phyloP scores from a whole-genome alignment of 2,329 filamentous ascomycete species.

The Paracoccidioides brasiliensis region DNA sequence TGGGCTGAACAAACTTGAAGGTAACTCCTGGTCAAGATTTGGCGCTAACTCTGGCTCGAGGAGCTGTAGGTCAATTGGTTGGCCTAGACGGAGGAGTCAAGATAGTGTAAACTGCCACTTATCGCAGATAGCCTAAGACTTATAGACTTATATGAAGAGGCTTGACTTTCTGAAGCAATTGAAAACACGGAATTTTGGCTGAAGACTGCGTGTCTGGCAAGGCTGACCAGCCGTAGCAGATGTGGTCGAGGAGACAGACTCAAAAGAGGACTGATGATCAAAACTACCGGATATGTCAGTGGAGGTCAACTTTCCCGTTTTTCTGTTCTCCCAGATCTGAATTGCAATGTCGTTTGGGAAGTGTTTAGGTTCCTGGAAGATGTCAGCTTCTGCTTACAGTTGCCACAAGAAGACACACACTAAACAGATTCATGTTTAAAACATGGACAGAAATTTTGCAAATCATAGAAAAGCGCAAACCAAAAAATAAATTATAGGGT shows the following conservation, averaged over 20 bases:
- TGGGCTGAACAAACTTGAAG: not conserved
- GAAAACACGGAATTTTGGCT: slow-evolving; percentile 5
- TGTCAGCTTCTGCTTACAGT: not conserved
- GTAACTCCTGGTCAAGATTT: not conserved
- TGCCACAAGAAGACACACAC: not conserved
- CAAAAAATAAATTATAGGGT: not conserved
- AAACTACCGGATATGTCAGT: slow-evolving; percentile 5
- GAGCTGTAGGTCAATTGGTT: slow-evolving; percentile 1
- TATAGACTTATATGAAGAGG: not conserved
- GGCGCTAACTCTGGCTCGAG: slow-evolving; percentile 2
- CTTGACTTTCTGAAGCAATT: not conserved
- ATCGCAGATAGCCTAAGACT: slow-evolving; percentile 3
- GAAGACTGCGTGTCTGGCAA: not conserved
- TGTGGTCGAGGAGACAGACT: not conserved
- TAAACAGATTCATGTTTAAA: not conserved
- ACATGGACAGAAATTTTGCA: not conserved
- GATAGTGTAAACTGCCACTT: slow-evolving; percentile 7
- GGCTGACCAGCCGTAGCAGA: not conserved
- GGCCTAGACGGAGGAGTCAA: not conserved
- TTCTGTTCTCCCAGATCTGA: slow-evolving; percentile 18
- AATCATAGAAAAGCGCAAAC: not conserved
- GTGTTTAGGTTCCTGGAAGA: slow-evolving; percentile 23
- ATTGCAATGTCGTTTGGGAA: slow-evolving; percentile 21
- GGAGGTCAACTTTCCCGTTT: slow-evolving; percentile 11
- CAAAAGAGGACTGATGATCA: not conserved